These are phyloP conservation scores for Macrophomina pseudophaseolina DNA, from an alignment of 2,329 filamentous ascomycete genomes.

Conservation along the genomic window DNA sequence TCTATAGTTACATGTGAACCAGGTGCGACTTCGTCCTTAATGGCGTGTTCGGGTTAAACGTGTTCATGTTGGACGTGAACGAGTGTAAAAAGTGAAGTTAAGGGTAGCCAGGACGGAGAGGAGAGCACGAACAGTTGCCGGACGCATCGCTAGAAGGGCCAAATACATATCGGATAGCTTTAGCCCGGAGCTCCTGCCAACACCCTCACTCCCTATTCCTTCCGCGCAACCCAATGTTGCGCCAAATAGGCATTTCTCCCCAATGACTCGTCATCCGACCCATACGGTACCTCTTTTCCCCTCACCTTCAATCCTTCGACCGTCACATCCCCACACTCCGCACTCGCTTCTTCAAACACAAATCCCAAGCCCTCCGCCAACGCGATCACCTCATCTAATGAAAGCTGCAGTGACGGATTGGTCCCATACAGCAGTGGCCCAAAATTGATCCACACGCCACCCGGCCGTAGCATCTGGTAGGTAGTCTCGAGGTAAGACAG, in stretches of 20 bases:
- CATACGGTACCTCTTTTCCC: conserved; percentile 58
- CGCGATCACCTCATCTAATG: conserved; percentile 58
- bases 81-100: too few species aligned
- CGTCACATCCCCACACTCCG: conserved; percentile 50
- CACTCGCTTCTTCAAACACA: conserved; percentile 52
- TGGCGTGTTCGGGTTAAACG: too few species aligned
- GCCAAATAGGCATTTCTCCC: conserved; percentile 60
- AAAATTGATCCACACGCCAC: conserved; percentile 62
- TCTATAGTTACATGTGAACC: too few species aligned
- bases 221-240: conserved; percentile 60
- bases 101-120: too few species aligned
- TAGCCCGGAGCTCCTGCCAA: too few species aligned
- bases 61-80: too few species aligned
- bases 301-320: conserved; percentile 43
- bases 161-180: too few species aligned
- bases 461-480: conserved; percentile 51
- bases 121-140: too few species aligned
- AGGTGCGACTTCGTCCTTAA: too few species aligned
- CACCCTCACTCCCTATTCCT: conserved; percentile 13
- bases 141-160: too few species aligned
- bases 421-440: conserved; percentile 62
- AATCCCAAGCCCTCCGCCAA: conserved; percentile 59
- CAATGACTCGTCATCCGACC: conserved; percentile 57
- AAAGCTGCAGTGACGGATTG: conserved; percentile 46
- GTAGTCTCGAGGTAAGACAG: conserved; percentile 62